Evolutionary conservation across 352 stramenopile species (phyloP).

Genomic region (Phytophthora crassamura): DNA sequence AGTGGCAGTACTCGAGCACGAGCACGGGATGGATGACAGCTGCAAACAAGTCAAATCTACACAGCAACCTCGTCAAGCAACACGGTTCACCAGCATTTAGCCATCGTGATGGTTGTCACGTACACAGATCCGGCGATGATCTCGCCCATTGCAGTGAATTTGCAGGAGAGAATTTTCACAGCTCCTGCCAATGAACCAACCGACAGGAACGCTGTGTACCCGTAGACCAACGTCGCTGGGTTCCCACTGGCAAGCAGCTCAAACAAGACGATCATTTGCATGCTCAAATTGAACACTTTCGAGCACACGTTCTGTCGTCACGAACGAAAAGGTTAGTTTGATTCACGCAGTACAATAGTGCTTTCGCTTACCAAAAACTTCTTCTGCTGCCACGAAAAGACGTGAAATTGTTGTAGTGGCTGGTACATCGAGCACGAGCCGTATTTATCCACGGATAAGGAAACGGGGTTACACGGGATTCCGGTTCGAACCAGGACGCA

Average conservation of each 20-base stretch:
- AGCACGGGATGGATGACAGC: slow-evolving; percentile 33
- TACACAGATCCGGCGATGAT: slow-evolving; percentile 36
- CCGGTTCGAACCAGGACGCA: background rate
- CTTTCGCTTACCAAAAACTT: slow-evolving; percentile 19
- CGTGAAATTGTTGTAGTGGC: slow-evolving; percentile 16
- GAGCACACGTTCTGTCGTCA: slow-evolving; percentile 21
- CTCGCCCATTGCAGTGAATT: slow-evolving; percentile 29
- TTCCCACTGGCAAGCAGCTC: slow-evolving; percentile 24
- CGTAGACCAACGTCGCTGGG: slow-evolving; percentile 16
- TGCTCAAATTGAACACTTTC: slow-evolving; percentile 32
- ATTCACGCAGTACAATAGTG: background rate
- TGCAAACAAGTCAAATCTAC: slow-evolving; percentile 42
- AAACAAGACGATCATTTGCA: slow-evolving; percentile 31
- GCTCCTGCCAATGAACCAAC: slow-evolving; percentile 30
- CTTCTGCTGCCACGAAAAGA: slow-evolving; percentile 21
- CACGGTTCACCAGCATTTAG: background rate
- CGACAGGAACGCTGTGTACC: slow-evolving; percentile 29
- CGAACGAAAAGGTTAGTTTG: background rate
- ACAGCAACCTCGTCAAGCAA: background rate
- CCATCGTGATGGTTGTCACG: background rate
- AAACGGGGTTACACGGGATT: background rate
- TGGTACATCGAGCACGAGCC: background rate
- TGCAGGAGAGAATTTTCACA: slow-evolving; percentile 21
- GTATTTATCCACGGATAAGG: slow-evolving; percentile 12
- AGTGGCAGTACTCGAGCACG: slow-evolving; percentile 34